These are phyloP conservation scores for Lotus japonicus DNA, from an alignment of 306 rosid species.

Conservation along the genomic window DNA sequence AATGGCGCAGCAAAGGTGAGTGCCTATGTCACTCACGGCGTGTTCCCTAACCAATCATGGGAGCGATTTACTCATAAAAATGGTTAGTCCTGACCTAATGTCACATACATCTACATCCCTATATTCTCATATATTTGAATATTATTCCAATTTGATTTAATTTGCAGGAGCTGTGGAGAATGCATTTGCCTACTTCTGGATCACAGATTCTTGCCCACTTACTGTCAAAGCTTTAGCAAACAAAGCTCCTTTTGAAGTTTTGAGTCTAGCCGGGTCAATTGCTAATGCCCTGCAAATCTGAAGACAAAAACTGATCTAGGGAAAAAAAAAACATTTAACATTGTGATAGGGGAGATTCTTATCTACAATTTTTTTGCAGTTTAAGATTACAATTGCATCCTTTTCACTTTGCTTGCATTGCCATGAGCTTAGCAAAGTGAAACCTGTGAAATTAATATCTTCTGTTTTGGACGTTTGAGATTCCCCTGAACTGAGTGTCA, in stretches of 20 bases:
- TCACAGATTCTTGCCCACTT: slow-evolving; percentile 88
- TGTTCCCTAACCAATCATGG: slow-evolving; percentile 86
- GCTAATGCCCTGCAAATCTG: slow-evolving; percentile 76
- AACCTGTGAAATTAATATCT: not conserved
- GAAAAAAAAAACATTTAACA: not conserved
- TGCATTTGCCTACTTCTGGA: slow-evolving; percentile 85
- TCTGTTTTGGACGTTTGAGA: not conserved
- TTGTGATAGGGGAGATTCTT: slow-evolving; percentile 18
- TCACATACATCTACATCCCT: not conserved
- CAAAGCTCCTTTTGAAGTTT: slow-evolving; percentile 78
- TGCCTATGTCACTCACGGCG: slow-evolving; percentile 87
- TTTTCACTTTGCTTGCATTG: slow-evolving; percentile 7
- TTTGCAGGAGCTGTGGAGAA: slow-evolving; percentile 37
- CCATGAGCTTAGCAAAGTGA: not conserved
- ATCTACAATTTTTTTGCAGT: not conserved
- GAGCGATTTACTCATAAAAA: slow-evolving; percentile 59
- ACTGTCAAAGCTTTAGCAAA: slow-evolving; percentile 70
- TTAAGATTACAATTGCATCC: slow-evolving; percentile 2
- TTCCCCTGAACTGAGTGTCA: not conserved
- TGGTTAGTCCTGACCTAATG: slow-evolving; percentile 37
- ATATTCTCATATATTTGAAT: not conserved
- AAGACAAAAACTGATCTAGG: slow-evolving; percentile 1
- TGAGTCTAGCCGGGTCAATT: slow-evolving; percentile 88
- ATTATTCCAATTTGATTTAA: slow-evolving; percentile 7
- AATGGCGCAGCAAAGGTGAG: slow-evolving; percentile 92